Evolutionary conservation across 176 grass and related monocot genomes (phyloP).

Genomic region (Aegilops umbellulata): DNA sequence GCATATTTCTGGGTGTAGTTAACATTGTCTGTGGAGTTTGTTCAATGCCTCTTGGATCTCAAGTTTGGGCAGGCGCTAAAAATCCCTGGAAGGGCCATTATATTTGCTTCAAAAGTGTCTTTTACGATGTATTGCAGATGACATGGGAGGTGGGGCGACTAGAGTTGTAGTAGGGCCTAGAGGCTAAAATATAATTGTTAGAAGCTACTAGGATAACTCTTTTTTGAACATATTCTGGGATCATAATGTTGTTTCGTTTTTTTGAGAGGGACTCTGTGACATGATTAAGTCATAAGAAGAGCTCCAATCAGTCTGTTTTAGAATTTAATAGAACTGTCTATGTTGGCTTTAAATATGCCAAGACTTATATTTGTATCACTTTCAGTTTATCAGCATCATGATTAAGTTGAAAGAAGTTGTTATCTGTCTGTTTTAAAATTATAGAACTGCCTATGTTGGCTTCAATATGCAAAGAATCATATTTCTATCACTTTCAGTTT

Average conservation of each 20-base stretch:
- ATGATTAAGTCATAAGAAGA: background rate
- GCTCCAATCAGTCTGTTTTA: background rate
- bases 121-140: background rate
- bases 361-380: background rate
- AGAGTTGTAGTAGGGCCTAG: background rate
- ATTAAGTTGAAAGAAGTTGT: background rate
- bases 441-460: background rate
- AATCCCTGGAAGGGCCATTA: background rate
- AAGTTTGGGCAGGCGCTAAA: background rate
- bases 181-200: background rate
- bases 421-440: background rate
- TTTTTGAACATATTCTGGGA: background rate
- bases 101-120: background rate
- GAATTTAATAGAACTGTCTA: background rate
- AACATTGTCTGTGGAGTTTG: background rate
- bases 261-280: background rate
- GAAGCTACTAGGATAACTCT: background rate
- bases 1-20: background rate
- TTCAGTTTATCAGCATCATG: background rate
- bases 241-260: background rate
- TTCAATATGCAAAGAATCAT: background rate
- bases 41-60: background rate
- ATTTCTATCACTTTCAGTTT: background rate
- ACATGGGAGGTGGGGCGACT: background rate
- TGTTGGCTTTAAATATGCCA: background rate